phyloP scores from a whole-genome alignment of 2,329 filamentous ascomycete genomes.

The Xylaria multiplex region DNA sequence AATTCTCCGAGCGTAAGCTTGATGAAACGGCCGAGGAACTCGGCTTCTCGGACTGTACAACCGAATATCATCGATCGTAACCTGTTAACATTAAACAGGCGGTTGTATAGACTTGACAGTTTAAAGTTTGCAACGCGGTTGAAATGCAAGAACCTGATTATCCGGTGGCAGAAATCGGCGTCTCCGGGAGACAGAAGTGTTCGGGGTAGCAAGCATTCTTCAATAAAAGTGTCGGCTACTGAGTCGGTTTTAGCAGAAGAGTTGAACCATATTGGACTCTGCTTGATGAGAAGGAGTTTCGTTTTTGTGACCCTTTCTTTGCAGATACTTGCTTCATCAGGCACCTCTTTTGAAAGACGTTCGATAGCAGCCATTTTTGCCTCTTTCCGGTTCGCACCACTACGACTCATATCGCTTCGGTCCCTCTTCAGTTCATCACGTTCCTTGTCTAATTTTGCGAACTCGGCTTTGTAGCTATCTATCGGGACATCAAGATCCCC shows the following conservation, averaged over 20 bases:
- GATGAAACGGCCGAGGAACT: conserved; percentile 92
- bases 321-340: conserved; percentile 78
- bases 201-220: conserved; percentile 92
- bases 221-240: conserved; percentile 80
- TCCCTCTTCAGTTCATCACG: conserved; percentile 75
- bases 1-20: conserved; percentile 84
- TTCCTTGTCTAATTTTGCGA: conserved; percentile 73
- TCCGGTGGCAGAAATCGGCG: conserved; percentile 86
- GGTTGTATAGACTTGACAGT: conserved; percentile 83
- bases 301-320: conserved; percentile 73
- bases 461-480: conserved; percentile 81
- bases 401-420: conserved; percentile 75
- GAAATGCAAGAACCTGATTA: conserved; percentile 88
- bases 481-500: conserved; percentile 82
- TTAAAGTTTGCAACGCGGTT: conserved; percentile 87
- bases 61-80: conserved; percentile 86
- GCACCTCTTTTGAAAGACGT: conserved; percentile 74
- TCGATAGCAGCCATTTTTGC: conserved; percentile 75
- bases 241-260: conserved; percentile 70
- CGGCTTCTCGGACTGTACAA: conserved; percentile 88
- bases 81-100: conserved; percentile 84
- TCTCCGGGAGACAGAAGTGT: conserved; percentile 85
- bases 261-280: conserved; percentile 77
- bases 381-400: conserved; percentile 73
- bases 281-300: conserved; percentile 75